Conservation (phyloP, 441 rosid species). For the Monsonia emarginata region DNA sequence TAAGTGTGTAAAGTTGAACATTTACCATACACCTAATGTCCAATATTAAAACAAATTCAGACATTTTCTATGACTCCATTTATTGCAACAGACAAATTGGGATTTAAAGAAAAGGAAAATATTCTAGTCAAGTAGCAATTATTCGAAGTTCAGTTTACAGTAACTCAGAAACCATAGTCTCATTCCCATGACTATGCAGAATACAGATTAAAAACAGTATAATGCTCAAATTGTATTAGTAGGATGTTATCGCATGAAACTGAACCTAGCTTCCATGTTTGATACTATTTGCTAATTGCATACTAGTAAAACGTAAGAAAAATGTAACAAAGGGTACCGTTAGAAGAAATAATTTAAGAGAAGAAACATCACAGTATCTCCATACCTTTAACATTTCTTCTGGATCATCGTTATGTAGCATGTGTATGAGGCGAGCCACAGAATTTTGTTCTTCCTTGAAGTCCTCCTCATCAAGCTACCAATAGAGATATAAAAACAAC, state of each 20-base stretch:
- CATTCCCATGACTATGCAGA: background rate
- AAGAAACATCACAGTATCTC: background rate
- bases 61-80: background rate
- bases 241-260: constrained; percentile 2
- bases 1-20: background rate
- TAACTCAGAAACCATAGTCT: background rate
- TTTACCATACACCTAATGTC: background rate
- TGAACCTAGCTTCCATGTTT: background rate
- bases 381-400: constrained; percentile 61
- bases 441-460: constrained; percentile 63
- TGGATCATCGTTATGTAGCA: constrained; percentile 46
- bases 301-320: background rate
- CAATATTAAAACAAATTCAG: background rate
- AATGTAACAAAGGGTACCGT: background rate
- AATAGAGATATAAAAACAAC: constrained; percentile 12
- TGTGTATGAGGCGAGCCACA: constrained; percentile 53
- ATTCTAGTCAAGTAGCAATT: background rate
- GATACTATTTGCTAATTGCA: background rate
- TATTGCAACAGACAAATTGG: background rate
- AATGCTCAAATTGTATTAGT: background rate
- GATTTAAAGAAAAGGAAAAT: background rate
- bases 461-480: constrained; percentile 67
- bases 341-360: background rate
- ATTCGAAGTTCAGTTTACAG: background rate
- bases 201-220: background rate